Evolutionary conservation across 345 rosid species (phyloP), one percentile per base, ranked within the genome.

Genomic region (Abelmoschus esculentus): DNA sequence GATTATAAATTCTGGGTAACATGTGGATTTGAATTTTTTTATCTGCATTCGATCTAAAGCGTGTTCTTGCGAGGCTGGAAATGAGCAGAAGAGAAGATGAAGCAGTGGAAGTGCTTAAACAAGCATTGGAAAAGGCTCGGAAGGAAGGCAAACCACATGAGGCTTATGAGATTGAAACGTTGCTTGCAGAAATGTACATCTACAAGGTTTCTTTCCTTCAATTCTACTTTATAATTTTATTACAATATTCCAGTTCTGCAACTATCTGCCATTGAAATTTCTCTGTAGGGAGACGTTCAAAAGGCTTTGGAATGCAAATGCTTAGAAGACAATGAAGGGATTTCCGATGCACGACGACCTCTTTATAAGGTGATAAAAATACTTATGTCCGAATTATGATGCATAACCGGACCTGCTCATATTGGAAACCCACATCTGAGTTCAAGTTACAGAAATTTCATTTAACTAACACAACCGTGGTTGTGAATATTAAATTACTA

Each of bases 161-260:
- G 69, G 84, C 80, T 61, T 85, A 84, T 68, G 91, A 87, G 74
- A 73, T 82, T 74, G 85, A 78, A 57, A 84, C 87, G 88, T 64
- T 87, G 76, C 84, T 85, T 46, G 85, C 75, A 13, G 96, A 87
- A 80, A 72, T 85, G 86, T 71, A 75, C 64, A 87, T 87, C 68
- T 89, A 87, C 82, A 76, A 82, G 91, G 91, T 87, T 56, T 66
- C 8, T 47, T 47, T 49, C 54, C n/a, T 26, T 3, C 29, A 22
- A 46, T 46, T 52, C 13, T 22, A 22, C 7, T 52, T 52, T 6
- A 3, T 6, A 36, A 36, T 3, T 36, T 3, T 36, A 22, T 22
- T 22, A 22, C 26, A 22, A 22, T 22, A 22, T 22, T 22, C 26
- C 26, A 22, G 1, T 22, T 22, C 26, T 22, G 26, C 26, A 22